These are phyloP conservation scores for Solanum arcanum DNA, from an alignment of 257 asterid genomes.

Conservation along the genomic window DNA sequence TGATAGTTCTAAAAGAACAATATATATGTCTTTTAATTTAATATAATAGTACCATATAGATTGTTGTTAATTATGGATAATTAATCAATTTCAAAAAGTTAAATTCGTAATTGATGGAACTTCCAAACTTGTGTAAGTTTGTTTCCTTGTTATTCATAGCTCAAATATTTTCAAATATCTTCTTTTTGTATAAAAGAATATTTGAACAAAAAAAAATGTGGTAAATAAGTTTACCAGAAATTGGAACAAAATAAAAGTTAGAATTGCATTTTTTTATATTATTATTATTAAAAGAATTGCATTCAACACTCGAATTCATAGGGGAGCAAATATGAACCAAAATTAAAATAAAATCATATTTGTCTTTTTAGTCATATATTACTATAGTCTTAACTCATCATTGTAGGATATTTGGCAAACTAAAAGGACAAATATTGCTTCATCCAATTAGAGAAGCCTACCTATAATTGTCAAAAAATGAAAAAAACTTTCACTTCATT, in stretches of 20 bases:
- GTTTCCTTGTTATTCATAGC: not conserved
- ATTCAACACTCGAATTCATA: not conserved
- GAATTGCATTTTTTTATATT: not conserved
- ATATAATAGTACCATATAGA: not conserved
- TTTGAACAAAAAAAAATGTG: not conserved
- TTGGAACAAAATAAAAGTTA: not conserved
- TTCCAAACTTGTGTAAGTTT: not conserved
- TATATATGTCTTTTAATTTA: not conserved
- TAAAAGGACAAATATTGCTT: not conserved
- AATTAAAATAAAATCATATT: not conserved
- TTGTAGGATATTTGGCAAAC: not conserved
- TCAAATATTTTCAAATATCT: not conserved
- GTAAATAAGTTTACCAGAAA: not conserved
- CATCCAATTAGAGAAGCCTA: not conserved
- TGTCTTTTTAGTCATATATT: not conserved
- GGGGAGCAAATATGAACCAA: not conserved
- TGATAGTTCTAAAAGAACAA: not conserved
- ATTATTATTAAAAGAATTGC: not conserved
- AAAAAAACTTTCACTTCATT: too few relatives aligned
- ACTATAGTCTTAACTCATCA: not conserved
- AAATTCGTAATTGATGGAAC: not conserved
- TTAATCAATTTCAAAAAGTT: not conserved
- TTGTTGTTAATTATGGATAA: not conserved
- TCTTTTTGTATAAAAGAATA: not conserved
- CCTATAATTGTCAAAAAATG: not conserved